Evolutionary conservation across 2,329 filamentous ascomycete genomes (phyloP).

Genomic region (Apiospora sp.): DNA sequence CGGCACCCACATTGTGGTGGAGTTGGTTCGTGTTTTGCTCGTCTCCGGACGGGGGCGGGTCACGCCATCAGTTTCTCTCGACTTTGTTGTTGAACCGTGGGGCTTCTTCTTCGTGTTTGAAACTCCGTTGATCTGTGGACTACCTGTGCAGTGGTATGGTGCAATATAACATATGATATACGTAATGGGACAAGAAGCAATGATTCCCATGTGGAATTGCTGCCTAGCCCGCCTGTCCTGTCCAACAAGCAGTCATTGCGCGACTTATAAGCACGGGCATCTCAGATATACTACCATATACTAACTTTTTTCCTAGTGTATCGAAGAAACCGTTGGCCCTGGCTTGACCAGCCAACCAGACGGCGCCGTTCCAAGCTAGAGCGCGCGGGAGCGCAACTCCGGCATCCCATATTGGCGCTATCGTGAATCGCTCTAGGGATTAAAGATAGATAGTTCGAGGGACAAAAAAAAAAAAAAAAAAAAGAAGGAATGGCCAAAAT

Average conservation of each 20-base stretch:
- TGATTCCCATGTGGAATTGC: not conserved
- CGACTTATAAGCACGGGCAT: not conserved
- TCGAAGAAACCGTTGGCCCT: conserved; percentile 18
- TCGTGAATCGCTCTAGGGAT: not conserved
- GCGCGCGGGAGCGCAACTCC: not conserved
- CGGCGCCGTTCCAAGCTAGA: not conserved
- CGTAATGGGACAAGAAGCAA: not conserved
- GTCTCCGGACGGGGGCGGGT: conserved; percentile 7
- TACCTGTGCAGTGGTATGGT: not conserved
- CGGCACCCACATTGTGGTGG: conserved; percentile 9
- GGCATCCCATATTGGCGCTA: not conserved
- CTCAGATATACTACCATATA: not conserved
- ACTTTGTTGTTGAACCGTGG: not conserved
- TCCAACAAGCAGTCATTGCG: not conserved
- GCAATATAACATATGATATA: not conserved
- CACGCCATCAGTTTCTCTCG: not conserved
- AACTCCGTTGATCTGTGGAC: not conserved
- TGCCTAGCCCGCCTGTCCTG: not conserved
- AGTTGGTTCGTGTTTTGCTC: conserved; percentile 15
- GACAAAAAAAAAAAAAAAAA: not conserved
- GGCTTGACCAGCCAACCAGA: not conserved
- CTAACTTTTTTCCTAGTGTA: conserved; percentile 11
- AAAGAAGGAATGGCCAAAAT: not conserved
- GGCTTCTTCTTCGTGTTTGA: not conserved
- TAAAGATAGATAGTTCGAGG: not conserved